These are phyloP conservation scores for Beauveria scarabaeidicola DNA, from an alignment of 2,329 filamentous ascomycete species.

Conservation along the genomic window DNA sequence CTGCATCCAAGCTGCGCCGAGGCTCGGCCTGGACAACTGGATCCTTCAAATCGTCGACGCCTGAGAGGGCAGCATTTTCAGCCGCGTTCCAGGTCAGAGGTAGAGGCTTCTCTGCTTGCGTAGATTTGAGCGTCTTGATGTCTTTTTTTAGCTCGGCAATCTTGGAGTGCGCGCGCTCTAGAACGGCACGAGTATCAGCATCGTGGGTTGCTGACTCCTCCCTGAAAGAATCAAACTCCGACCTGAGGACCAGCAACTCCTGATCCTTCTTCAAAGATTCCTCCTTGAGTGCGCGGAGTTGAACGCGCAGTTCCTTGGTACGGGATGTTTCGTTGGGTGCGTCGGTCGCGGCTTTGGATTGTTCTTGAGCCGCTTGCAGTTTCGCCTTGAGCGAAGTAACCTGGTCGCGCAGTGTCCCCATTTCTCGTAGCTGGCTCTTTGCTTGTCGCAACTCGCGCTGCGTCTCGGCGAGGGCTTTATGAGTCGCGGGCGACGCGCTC, in stretches of 20 bases:
- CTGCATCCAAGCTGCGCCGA: conserved; percentile 22
- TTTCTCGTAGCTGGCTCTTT: conserved; percentile 44
- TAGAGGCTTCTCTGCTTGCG: conserved; percentile 14
- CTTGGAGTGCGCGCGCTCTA: conserved; percentile 48
- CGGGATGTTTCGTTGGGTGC: conserved; percentile 18
- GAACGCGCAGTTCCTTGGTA: conserved; percentile 30
- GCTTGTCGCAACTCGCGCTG: conserved; percentile 47
- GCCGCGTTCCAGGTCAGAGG: conserved; percentile 24
- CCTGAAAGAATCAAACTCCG: conserved; percentile 46
- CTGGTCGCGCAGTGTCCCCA: conserved; percentile 43
- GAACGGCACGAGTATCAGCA: conserved; percentile 45
- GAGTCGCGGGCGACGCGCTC: conserved; percentile 39
- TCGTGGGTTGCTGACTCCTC: conserved; percentile 44
- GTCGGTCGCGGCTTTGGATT: conserved; percentile 32
- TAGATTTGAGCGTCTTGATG: conserved; percentile 35
- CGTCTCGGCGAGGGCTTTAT: conserved; percentile 43
- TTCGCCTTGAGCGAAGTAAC: conserved; percentile 43
- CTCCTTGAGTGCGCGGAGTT: conserved; percentile 36
- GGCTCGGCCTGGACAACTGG: neutral
- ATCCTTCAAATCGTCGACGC: neutral
- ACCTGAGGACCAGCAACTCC: conserved; percentile 39
- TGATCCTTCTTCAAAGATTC: conserved; percentile 39
- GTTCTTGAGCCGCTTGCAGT: conserved; percentile 25
- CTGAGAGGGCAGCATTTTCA: conserved; percentile 12
- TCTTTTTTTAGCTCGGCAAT: conserved; percentile 49